phyloP scores from a whole-genome alignment of 768 basidiomycete species.

The Hygrophoropsis aurantiaca region DNA sequence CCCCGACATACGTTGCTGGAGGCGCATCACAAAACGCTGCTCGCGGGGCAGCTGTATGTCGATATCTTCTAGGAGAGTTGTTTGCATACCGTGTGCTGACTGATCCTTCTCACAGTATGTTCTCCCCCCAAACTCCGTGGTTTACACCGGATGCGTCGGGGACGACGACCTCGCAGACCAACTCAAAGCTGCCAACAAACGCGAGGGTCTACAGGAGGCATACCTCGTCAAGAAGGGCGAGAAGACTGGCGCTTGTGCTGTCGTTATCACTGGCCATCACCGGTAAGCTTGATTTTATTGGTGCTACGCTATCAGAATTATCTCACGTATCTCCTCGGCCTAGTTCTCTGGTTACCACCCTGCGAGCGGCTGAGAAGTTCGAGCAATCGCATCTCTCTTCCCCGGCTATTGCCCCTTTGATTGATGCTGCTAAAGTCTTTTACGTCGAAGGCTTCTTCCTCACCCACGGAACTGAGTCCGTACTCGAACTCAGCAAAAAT shows the following conservation, averaged over 20 bases:
- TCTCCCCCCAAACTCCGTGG: constrained; percentile 83
- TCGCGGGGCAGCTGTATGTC: constrained; percentile 87
- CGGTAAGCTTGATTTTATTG: constrained; percentile 50
- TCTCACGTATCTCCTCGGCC: constrained; percentile 1
- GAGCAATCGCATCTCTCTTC: constrained; percentile 77
- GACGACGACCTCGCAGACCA: constrained; percentile 90
- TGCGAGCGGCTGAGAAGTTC: constrained; percentile 90
- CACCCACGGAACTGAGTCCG: constrained; percentile 81
- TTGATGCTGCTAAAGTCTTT: constrained; percentile 80
- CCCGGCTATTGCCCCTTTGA: constrained; percentile 68
- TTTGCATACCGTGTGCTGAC: constrained; percentile 6
- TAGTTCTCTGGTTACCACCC: constrained; percentile 90
- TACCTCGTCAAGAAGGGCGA: constrained; percentile 87
- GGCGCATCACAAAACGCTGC: constrained; percentile 97
- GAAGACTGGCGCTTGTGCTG: constrained; percentile 96
- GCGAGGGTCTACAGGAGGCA: constrained; percentile 84
- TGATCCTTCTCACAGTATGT: constrained; percentile 63
- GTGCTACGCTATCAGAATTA: not conserved
- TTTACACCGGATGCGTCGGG: constrained; percentile 93
- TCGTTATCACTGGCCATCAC: constrained; percentile 90
- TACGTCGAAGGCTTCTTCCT: constrained; percentile 99
- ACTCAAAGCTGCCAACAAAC: constrained; percentile 84
- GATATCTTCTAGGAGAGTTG: constrained; percentile 13
- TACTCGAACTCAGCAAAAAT: constrained; percentile 73
- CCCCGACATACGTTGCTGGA: constrained; percentile 91